Evolutionary conservation across 2,329 filamentous ascomycete species (phyloP), one percentile per base, ranked within the genome.

Genomic region (Colletotrichum sp.): DNA sequence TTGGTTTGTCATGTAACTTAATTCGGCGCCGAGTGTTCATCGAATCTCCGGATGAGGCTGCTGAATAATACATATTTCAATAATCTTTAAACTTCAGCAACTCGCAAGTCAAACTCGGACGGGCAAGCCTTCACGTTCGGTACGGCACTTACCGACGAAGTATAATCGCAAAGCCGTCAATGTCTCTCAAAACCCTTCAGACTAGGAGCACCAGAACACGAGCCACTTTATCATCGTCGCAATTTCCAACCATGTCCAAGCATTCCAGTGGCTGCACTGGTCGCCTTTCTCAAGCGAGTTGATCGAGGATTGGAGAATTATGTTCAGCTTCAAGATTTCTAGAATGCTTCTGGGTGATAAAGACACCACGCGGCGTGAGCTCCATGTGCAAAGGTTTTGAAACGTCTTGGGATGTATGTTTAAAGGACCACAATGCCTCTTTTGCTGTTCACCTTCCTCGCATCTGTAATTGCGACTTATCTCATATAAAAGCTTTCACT

Each of bases 401-500:
- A 22, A 49, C 19, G 11, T 49, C 44, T 0, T 2, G 6, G 6
- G 11, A 4, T 1, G 6, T n/a, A 49, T 22, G 3, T 4, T n/a
- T 2, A 22, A 49, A 22, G 4, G 44, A 0, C 11, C 1, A 0
- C 44, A 49, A 49, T 13, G 44, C 44, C 22, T 22, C 11, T 0
- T 1, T 22, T 22, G 9, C 44, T 5, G n/a, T 52, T 13, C 36
- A 19, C 16, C 1, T 19, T 39, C 36, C 36, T 19, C 36, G 8
- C 36, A 39, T 39, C 36, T 1, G 0, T 3, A 0, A 19, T 39
- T 11, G 9, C 3, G 19, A 44, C 39, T 44, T n/a, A 0, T 44
- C 39, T n/a, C 19, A 2, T 0, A n/a, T 8, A n/a, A n/a, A 44
- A 19, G 0, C 16, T n/a, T 12, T 52, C 0, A 49, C 11, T 52